Conservation (phyloP, 805 yeast genomes). For the Candida germanica region DNA sequence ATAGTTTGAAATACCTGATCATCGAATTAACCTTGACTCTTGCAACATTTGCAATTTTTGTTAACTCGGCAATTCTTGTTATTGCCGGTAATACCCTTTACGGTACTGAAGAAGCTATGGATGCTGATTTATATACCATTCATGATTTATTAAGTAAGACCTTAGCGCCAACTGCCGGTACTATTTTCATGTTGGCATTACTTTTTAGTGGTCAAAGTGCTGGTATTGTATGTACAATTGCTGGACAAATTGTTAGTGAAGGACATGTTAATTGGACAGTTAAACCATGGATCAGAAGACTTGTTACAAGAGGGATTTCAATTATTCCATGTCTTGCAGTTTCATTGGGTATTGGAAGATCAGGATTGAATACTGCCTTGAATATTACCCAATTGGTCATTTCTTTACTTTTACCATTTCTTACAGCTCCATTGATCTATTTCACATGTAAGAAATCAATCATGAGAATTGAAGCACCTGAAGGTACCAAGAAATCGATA, state of each 20-base stretch:
- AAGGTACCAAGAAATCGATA: slow-evolving; percentile 13
- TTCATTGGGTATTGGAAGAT: slow-evolving; percentile 66
- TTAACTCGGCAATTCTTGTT: slow-evolving; percentile 77
- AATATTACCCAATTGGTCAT: slow-evolving; percentile 85
- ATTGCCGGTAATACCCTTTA: slow-evolving; percentile 79
- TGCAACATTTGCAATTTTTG: slow-evolving; percentile 78
- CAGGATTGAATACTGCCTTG: slow-evolving; percentile 68
- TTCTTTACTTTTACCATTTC: slow-evolving; percentile 77
- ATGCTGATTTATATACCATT: slow-evolving; percentile 80
- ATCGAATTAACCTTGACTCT: slow-evolving; percentile 68
- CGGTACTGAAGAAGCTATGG: slow-evolving; percentile 65
- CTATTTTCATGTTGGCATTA: slow-evolving; percentile 79
- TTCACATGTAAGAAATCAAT: slow-evolving; percentile 68
- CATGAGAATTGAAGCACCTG: slow-evolving; percentile 55
- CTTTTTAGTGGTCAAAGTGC: slow-evolving; percentile 87
- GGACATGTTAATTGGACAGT: slow-evolving; percentile 84
- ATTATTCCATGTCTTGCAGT: slow-evolving; percentile 78
- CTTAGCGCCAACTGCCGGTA: slow-evolving; percentile 76
- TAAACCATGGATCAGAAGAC: slow-evolving; percentile 75
- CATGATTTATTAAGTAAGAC: slow-evolving; percentile 57
- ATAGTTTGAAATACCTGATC: slow-evolving; percentile 70
- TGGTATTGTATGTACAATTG: slow-evolving; percentile 88
- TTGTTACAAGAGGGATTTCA: slow-evolving; percentile 74
- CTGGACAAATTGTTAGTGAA: slow-evolving; percentile 90
- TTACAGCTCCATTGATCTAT: slow-evolving; percentile 80